phyloP scores from a whole-genome alignment of 1,139 yeast species.

The Taphrina flavorubra region DNA sequence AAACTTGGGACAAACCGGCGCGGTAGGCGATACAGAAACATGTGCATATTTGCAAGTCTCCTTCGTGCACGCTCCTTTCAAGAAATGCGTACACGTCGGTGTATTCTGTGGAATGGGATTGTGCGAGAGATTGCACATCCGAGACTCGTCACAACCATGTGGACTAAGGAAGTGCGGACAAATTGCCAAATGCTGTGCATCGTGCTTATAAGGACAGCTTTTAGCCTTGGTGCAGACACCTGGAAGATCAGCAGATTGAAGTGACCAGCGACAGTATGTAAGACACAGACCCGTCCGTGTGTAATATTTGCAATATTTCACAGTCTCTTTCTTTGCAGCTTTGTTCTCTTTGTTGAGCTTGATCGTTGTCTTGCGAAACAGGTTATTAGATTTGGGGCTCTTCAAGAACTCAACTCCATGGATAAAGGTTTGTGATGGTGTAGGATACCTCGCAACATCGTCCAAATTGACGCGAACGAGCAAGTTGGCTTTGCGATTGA shows the following conservation, averaged over 20 bases:
- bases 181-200: constrained; percentile 58
- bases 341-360: constrained; percentile 36
- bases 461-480: constrained; percentile 45
- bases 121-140: constrained; percentile 64
- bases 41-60: constrained; percentile 65
- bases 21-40: constrained; percentile 52
- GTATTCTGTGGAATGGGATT: constrained; percentile 65
- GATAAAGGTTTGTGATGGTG: constrained; percentile 48
- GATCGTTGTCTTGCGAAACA: constrained; percentile 46
- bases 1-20: constrained; percentile 68
- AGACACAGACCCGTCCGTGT: constrained; percentile 50
- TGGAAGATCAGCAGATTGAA: constrained; percentile 44
- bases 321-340: constrained; percentile 33
- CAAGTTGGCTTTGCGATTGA: constrained; percentile 47
- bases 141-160: constrained; percentile 56
- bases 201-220: constrained; percentile 64
- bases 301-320: constrained; percentile 49
- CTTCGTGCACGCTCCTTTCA: constrained; percentile 62
- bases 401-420: constrained; percentile 49
- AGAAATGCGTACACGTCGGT: constrained; percentile 66
- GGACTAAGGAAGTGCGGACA: constrained; percentile 61
- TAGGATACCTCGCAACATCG: constrained; percentile 23
- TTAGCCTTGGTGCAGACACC: constrained; percentile 63
- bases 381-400: constrained; percentile 49
- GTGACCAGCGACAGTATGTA: background rate